Percentiles rank a stretch among this genome's conserved stretches.
Evolutionary conservation across 1,284 basidiomycete species (phyloP).

Genomic region (Boletellus dicymbophilus): DNA sequence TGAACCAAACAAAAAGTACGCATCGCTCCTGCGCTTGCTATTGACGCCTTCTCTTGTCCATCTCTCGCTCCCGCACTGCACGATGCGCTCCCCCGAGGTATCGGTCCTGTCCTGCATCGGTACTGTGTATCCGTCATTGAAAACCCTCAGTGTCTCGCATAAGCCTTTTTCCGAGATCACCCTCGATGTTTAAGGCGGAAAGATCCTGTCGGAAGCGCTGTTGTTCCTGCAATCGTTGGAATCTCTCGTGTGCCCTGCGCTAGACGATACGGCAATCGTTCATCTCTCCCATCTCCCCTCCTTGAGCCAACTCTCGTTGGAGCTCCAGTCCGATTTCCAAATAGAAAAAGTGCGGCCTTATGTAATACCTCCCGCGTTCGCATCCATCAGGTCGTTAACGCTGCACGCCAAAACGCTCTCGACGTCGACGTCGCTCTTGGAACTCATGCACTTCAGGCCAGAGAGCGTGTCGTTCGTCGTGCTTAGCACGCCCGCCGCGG

Average conservation of each 20-base stretch:
- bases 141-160: conserved; percentile 10
- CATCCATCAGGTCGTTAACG: conserved; percentile 9
- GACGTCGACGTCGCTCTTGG: conserved; percentile 21
- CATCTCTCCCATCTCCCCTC: conserved; percentile 24
- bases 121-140: conserved; percentile 21
- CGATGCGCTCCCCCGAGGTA: conserved; percentile 16
- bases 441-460: conserved; percentile 20
- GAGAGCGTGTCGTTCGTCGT: conserved; percentile 17
- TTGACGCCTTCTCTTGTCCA: conserved; percentile 22
- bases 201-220: conserved; percentile 22
- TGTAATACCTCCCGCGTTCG: conserved; percentile 18
- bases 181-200: conserved; percentile 10
- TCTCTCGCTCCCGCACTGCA: conserved; percentile 13
- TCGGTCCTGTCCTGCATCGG: conserved; percentile 26
- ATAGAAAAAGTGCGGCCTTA: conserved; percentile 13
- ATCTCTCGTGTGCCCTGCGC: conserved; percentile 18
- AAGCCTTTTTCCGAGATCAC: not conserved
- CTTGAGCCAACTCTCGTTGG: conserved; percentile 17
- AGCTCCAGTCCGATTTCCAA: conserved; percentile 15
- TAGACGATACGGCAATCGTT: conserved; percentile 24
- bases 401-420: conserved; percentile 10
- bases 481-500: conserved; percentile 7
- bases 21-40: conserved; percentile 23
- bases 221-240: conserved; percentile 18
- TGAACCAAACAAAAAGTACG: conserved; percentile 13